Percentiles rank a stretch among this genome's conserved stretches.
These are phyloP conservation scores for Aspergillus cristatus DNA, from an alignment of 495 filamentous ascomycete species.

Conservation along the genomic window DNA sequence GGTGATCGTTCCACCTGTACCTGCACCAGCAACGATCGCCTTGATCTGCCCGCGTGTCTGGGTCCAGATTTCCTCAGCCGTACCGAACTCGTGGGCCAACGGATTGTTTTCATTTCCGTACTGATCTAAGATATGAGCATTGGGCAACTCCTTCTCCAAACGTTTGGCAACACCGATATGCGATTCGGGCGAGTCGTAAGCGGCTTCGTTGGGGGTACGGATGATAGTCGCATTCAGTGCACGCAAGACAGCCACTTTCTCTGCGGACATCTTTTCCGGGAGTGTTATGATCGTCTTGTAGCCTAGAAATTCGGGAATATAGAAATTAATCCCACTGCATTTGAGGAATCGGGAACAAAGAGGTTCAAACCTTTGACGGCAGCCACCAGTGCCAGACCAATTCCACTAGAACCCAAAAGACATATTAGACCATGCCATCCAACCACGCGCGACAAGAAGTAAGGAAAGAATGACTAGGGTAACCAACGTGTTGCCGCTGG, in stretches of 20 bases:
- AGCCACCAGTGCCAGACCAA: slow-evolving; percentile 86
- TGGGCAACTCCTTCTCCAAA: slow-evolving; percentile 89
- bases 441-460: background rate
- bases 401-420: slow-evolving; percentile 48
- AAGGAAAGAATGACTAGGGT: background rate
- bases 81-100: slow-evolving; percentile 86
- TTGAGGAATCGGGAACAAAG: no score
- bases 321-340: no score
- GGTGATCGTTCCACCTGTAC: slow-evolving; percentile 92
- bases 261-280: slow-evolving; percentile 97
- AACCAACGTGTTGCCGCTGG: slow-evolving; percentile 85
- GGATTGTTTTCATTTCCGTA: slow-evolving; percentile 92
- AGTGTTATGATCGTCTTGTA: slow-evolving; percentile 98
- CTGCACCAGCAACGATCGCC: slow-evolving; percentile 82
- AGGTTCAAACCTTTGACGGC: slow-evolving; percentile 67
- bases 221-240: slow-evolving; percentile 96
- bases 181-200: slow-evolving; percentile 86
- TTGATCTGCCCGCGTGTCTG: slow-evolving; percentile 82
- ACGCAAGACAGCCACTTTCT: slow-evolving; percentile 90
- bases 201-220: slow-evolving; percentile 90
- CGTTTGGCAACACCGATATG: slow-evolving; percentile 92
- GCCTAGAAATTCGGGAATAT: slow-evolving; percentile 22
- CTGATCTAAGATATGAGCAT: slow-evolving; percentile 94
- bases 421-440: slow-evolving; percentile 11
- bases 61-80: slow-evolving; percentile 91